A percentile compares a stretch with the other conserved stretches of the same genome.
Conservation (phyloP, 345 rosid species). For the Eucalyptus sp. region DNA sequence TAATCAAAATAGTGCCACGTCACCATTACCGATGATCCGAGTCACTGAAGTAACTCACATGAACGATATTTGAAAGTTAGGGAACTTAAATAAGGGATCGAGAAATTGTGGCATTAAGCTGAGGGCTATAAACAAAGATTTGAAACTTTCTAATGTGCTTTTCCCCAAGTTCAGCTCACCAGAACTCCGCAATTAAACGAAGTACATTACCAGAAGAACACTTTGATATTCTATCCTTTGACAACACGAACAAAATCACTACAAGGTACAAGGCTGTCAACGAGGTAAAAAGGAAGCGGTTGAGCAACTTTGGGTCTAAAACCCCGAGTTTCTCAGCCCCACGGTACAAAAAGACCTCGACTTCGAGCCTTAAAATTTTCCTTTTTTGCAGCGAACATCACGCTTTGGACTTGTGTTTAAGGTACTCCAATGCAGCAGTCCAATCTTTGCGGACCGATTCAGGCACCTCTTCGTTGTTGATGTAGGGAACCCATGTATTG, state of each 20-base stretch:
- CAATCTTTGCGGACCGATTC: slow-evolving; percentile 28
- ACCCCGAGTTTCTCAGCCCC: not conserved
- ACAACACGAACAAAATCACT: not conserved
- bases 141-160: not conserved
- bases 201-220: not conserved
- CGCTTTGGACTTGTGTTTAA: not conserved
- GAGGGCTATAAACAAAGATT: not conserved
- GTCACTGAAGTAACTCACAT: not conserved
- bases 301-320: not conserved
- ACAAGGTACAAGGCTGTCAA: not conserved
- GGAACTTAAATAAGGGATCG: not conserved
- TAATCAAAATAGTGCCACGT: not conserved
- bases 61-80: no score
- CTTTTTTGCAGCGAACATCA: not conserved
- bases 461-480: slow-evolving; percentile 24
- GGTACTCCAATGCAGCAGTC: slow-evolving; percentile 28
- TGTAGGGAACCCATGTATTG: slow-evolving; percentile 39
- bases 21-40: not conserved
- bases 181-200: not conserved
- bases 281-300: not conserved
- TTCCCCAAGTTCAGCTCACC: not conserved
- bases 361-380: not conserved
- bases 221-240: not conserved
- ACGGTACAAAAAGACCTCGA: not conserved
- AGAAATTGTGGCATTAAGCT: not conserved